Evolutionary conservation across 306 rosid species (phyloP), one percentile per base, ranked within the genome.

Genomic region (Delonix regia): DNA sequence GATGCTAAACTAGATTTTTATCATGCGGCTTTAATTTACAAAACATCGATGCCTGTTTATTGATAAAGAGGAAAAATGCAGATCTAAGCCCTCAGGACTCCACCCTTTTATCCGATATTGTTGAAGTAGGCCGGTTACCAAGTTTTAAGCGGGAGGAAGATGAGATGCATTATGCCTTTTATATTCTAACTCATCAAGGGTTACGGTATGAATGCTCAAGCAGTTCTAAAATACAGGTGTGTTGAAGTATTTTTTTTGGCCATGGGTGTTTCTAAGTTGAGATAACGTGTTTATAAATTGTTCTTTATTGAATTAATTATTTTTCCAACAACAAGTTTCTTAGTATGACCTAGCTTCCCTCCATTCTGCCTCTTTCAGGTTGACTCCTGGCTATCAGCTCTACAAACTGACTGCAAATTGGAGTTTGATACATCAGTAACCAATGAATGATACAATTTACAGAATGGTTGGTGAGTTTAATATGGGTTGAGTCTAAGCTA

Each of bases 201-300:
- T 80, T 92, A 82, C 83, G 97, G 63, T 90, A 86, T 22, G 99
- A 95, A 74, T 94, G 99, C 75, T 94, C 99, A 12, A 88, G 87
- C 85, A 77, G 53, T 87, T 94, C 97, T 44, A 80, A 85, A 86
- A 85, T 85, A 39, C 92, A 94, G 99, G 99, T 94, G 63, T 75
- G 75, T 64, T 42, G 12, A 0, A 60, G 77, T 12, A 57, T 27
- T 10, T 3, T 3, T 63, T 64, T 64, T 64, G 49, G 70, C 49
- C 18, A n/a, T 19, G 82, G 79, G 78, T 85, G 30, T 22, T 45
- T 78, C 61, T 47, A 27, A 76, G 78, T 52, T 62, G 47, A 41
- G 13, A 63, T 33, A 34, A 71, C 36, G 24, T 44, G 67, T 47
- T 45, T 42, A 33, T 55, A 34, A 48, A 33, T 22, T 30, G 21